A percentile compares a stretch with the other conserved stretches of the same genome.
Conservation (phyloP, 2,329 filamentous ascomycete species). For the Penicillium aurantiogriseum region DNA sequence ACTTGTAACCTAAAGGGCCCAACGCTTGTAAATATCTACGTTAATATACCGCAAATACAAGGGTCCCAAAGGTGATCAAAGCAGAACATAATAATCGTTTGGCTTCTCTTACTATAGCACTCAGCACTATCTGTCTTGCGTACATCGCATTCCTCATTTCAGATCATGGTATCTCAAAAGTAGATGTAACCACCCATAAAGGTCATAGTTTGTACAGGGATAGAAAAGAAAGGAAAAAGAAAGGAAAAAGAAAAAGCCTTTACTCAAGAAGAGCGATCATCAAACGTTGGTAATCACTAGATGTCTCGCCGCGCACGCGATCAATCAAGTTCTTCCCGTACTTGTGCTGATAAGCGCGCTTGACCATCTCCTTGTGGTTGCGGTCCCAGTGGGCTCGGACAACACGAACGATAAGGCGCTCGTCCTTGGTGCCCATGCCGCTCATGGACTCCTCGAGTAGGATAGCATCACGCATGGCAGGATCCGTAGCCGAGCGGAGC, state of each 20-base stretch:
- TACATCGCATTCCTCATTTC: slow-evolving; percentile 2
- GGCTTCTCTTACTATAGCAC: not conserved
- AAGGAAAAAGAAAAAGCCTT: not conserved
- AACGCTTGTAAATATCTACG: not conserved
- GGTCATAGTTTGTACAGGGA: slow-evolving; percentile 3
- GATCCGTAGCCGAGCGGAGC: slow-evolving; percentile 73
- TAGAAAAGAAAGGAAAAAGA: not conserved
- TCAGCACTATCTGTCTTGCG: not conserved
- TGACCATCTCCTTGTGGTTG: slow-evolving; percentile 71
- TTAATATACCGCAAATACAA: not conserved
- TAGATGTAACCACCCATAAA: not conserved
- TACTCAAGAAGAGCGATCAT: slow-evolving; percentile 65
- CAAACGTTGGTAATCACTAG: slow-evolving; percentile 74
- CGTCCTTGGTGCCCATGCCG: slow-evolving; percentile 82
- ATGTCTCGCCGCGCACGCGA: slow-evolving; percentile 78
- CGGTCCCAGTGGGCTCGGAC: slow-evolving; percentile 82
- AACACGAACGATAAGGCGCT: slow-evolving; percentile 72
- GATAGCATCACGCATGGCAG: slow-evolving; percentile 77
- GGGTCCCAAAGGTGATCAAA: not conserved
- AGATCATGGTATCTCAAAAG: slow-evolving; percentile 4
- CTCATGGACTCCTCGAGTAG: slow-evolving; percentile 85
- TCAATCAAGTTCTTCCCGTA: slow-evolving; percentile 66
- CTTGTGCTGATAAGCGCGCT: slow-evolving; percentile 70
- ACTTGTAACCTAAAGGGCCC: not conserved
- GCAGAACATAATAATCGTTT: no score